phyloP scores from a whole-genome alignment of 2,329 filamentous ascomycete species.

The Dothistroma pini region DNA sequence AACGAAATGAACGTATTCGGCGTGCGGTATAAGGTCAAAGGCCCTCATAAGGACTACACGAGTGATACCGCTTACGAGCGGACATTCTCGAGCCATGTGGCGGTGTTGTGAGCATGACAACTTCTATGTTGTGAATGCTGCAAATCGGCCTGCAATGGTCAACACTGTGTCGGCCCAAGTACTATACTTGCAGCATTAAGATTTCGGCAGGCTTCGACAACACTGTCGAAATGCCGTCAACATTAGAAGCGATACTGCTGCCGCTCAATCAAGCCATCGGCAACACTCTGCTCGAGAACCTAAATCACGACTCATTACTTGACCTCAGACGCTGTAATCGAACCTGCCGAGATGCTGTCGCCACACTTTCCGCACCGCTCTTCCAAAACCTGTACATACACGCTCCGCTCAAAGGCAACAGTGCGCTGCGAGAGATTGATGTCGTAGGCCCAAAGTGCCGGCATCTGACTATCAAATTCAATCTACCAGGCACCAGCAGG shows the following conservation, averaged over 20 bases:
- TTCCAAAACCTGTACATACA: constrained; percentile 19
- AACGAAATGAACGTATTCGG: constrained; percentile 34
- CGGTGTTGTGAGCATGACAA: constrained; percentile 12
- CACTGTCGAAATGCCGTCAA: constrained; percentile 1
- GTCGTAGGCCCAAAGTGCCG: constrained; percentile 17
- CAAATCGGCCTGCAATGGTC: constrained; percentile 5
- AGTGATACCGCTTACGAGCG: constrained; percentile 37
- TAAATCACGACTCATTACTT: neutral
- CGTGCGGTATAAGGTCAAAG: constrained; percentile 37
- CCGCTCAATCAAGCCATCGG: neutral
- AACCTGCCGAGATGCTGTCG: constrained; percentile 15
- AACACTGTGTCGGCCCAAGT: neutral
- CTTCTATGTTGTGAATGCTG: neutral
- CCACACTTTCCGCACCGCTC: constrained; percentile 8
- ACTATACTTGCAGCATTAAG: neutral
- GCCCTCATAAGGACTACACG: constrained; percentile 38
- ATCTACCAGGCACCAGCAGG: neutral
- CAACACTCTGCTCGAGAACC: neutral
- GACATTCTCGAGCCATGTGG: constrained; percentile 16
- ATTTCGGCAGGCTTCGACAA: neutral
- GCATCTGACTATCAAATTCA: constrained; percentile 22
- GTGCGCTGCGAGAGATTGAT: constrained; percentile 3
- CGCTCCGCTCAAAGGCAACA: constrained; percentile 10
- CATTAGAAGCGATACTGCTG: constrained; percentile 2
- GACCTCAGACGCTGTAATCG: neutral